These are phyloP conservation scores for Kwoniella shivajii DNA, from an alignment of 1,284 basidiomycete species.

Conservation along the genomic window DNA sequence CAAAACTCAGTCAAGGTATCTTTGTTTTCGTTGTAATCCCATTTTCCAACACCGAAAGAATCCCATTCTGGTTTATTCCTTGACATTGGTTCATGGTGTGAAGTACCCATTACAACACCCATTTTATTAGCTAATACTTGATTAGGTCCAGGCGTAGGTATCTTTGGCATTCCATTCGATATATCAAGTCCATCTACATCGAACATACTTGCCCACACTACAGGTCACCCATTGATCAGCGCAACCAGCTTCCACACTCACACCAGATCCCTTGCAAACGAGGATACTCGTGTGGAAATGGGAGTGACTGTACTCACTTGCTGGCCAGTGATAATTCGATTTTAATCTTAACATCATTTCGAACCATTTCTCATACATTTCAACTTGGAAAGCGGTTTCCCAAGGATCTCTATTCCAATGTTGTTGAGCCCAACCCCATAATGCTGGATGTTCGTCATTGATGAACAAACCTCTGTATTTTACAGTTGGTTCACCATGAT, in stretches of 20 bases:
- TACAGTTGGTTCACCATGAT: slow-evolving; percentile 68
- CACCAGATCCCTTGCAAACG: not conserved
- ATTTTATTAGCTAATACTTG: slow-evolving; percentile 66
- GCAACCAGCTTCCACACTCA: not conserved
- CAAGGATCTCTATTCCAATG: slow-evolving; percentile 29
- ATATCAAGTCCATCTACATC: slow-evolving; percentile 62
- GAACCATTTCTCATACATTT: slow-evolving; percentile 63
- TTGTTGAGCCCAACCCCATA: slow-evolving; percentile 61
- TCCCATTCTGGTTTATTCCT: slow-evolving; percentile 43
- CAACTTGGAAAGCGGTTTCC: slow-evolving; percentile 42
- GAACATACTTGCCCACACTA: slow-evolving; percentile 61
- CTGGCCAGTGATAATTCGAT: slow-evolving; percentile 68
- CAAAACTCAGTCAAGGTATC: slow-evolving; percentile 31
- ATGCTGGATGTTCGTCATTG: slow-evolving; percentile 67
- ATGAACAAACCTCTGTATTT: slow-evolving; percentile 67
- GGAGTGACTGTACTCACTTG: slow-evolving; percentile 23
- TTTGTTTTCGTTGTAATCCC: slow-evolving; percentile 32
- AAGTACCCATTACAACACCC: slow-evolving; percentile 67
- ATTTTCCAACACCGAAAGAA: slow-evolving; percentile 19
- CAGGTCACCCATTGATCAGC: not conserved
- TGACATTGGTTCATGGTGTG: slow-evolving; percentile 53
- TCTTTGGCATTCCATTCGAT: slow-evolving; percentile 18
- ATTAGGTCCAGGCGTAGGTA: slow-evolving; percentile 56
- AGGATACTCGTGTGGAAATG: not conserved
- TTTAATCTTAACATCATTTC: slow-evolving; percentile 69